Percentiles rank a stretch among this genome's conserved stretches.
Conservation (phyloP, 345 rosid species). For the Psidium friedrichsthalianum region DNA sequence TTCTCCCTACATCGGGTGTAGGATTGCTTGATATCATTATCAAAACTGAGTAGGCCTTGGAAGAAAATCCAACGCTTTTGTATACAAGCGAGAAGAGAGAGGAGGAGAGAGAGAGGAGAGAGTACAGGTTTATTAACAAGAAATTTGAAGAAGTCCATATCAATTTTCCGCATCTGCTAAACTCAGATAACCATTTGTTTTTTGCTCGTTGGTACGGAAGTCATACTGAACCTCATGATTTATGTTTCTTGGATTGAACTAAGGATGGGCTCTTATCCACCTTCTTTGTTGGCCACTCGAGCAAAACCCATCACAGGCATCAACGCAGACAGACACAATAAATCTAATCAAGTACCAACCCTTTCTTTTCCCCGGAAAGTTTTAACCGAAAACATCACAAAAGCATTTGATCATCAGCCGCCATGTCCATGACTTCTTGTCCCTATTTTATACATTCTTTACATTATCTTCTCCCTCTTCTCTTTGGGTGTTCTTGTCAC, state of each 20-base stretch:
- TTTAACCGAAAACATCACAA: background rate
- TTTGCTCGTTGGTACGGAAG: background rate
- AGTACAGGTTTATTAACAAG: background rate
- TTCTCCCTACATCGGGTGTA: background rate
- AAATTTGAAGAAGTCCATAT: background rate
- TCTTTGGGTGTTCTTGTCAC: background rate
- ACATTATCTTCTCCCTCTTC: background rate
- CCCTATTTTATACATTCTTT: background rate
- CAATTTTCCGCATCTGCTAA: background rate
- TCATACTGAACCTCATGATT: background rate
- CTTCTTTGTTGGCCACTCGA: background rate
- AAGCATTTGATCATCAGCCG: background rate
- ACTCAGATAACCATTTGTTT: background rate
- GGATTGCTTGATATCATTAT: background rate
- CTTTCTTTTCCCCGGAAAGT: background rate
- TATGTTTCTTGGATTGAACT: background rate
- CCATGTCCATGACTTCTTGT: background rate
- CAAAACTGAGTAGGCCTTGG: background rate
- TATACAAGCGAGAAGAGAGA: background rate
- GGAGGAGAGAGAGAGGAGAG: background rate
- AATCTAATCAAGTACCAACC: background rate
- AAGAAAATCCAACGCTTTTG: background rate
- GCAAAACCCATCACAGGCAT: background rate
- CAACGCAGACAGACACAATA: background rate
- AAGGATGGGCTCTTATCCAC: background rate